Base-by-base conservation (phyloP, 1,139 yeast species). In the Pichia sp. region DNA sequence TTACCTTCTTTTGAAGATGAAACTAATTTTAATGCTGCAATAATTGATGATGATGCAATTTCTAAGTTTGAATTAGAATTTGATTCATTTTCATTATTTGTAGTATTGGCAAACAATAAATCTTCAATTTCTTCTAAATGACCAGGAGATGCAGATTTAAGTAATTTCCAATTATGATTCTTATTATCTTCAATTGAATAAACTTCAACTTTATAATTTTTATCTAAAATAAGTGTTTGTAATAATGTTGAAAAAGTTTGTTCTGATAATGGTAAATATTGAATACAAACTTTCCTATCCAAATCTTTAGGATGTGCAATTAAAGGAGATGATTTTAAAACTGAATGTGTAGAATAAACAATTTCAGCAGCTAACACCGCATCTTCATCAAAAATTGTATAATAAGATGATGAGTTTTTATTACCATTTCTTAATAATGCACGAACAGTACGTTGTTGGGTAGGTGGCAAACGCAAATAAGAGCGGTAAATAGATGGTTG, bases 131-230 rank as follows among this genome's bases (percentile, higher is more conserved):
- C 85, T 43, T 81, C 86, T 39, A 88, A 67, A 59, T 91, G 89
- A 5, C 98, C 98, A 1, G 97, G 96, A 1, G 96, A 82, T 1
- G 95, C 96, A 38, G 72, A 65, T 46, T 73, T 72, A 24, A 72
- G 47, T 40, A 83, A 57, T 35, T 66, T 68, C 80, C 95, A 87
- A 11, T 16, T 35, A 19, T 34, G 31, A 38, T 61, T 63, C 47
- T 69, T 70, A 47, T 67, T 76, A 31, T 38, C 34, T 6, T 39
- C 45, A 20, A 40, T 30, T 3, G n/a, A 16, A 57, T 81, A 89
- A 20, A 91, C 73, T 57, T 89, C 96, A 22, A 91, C 74, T 58
- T 86, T 86, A 47, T 69, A 66, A n/a, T 87, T 87, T 39, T 73
- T 69, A 39, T 80, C 86, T 36, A 87, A 68, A 29, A 91, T 68